Conservation (phyloP, 1,139 yeast species). For the Eremothecium cymbalariae region DNA sequence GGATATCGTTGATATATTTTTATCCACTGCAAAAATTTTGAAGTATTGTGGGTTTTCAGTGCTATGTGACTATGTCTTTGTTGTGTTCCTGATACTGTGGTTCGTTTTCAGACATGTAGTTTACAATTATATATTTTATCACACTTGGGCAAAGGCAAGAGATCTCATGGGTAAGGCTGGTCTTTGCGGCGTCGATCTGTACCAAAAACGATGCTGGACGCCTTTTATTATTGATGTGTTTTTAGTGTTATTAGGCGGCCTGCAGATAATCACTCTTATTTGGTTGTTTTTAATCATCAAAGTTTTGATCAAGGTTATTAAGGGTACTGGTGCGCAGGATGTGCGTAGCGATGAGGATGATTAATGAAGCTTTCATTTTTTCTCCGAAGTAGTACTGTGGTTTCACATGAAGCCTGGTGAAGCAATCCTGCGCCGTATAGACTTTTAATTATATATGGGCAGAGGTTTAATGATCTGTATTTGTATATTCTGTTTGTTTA, state of each 20-base stretch:
- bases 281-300: constrained; percentile 72
- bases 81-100: constrained; percentile 64
- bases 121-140: constrained; percentile 59
- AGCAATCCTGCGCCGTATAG: too few species aligned
- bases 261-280: constrained; percentile 57
- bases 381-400: too few species aligned
- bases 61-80: constrained; percentile 63
- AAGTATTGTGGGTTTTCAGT: constrained; percentile 57
- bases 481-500: too few species aligned
- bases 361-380: too few species aligned
- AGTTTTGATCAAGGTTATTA: constrained; percentile 61
- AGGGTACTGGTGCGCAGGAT: constrained; percentile 72
- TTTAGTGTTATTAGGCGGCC: constrained; percentile 48
- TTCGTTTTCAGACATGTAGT: constrained; percentile 62
- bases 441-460: too few species aligned
- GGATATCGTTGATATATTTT: constrained; percentile 73
- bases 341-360: constrained; percentile 77
- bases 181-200: constrained; percentile 20
- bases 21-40: constrained; percentile 67
- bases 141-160: constrained; percentile 34
- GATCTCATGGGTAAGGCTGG: constrained; percentile 19
- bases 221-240: constrained; percentile 44
- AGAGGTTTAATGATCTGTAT: constrained; percentile 1
- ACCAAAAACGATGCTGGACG: constrained; percentile 51
- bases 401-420: too few species aligned